phyloP scores from a whole-genome alignment of 768 basidiomycete species.

The Filobasidium wieringae region DNA sequence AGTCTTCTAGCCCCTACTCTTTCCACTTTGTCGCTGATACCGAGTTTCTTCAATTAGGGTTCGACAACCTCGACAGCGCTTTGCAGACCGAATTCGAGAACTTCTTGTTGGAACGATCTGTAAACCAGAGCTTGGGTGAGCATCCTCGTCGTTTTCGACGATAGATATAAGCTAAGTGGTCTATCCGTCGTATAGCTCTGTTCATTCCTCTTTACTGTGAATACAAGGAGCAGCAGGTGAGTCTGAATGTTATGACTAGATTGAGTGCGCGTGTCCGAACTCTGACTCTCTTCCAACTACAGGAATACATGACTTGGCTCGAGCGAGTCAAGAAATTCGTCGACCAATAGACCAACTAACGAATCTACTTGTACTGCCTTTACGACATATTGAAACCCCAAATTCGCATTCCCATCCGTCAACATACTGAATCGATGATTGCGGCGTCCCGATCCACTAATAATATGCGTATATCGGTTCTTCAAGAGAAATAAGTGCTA shows the following conservation, averaged over 20 bases:
- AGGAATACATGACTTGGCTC: constrained; percentile 92
- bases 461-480: too few relatives aligned
- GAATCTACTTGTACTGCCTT: neutral
- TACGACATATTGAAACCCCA: too few relatives aligned
- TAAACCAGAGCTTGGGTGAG: constrained; percentile 55
- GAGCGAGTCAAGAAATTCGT: constrained; percentile 69
- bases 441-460: too few relatives aligned
- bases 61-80: constrained; percentile 72
- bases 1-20: constrained; percentile 30
- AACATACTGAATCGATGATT: too few relatives aligned
- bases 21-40: neutral
- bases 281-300: neutral
- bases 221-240: constrained; percentile 83
- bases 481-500: too few relatives aligned
- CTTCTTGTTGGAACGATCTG: constrained; percentile 78
- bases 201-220: constrained; percentile 84
- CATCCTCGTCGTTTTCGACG: neutral
- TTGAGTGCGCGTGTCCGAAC: too few relatives aligned
- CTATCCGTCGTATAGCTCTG: constrained; percentile 46
- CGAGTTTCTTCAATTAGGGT: constrained; percentile 42
- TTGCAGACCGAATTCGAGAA: constrained; percentile 88
- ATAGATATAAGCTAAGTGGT: neutral
- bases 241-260: too few relatives aligned
- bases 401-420: too few relatives aligned
- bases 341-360: constrained; percentile 41